Evolutionary conservation across 1,284 basidiomycete species (phyloP), one percentile per base, ranked within the genome.

Genomic region (Cutaneotrichosporon sp.): DNA sequence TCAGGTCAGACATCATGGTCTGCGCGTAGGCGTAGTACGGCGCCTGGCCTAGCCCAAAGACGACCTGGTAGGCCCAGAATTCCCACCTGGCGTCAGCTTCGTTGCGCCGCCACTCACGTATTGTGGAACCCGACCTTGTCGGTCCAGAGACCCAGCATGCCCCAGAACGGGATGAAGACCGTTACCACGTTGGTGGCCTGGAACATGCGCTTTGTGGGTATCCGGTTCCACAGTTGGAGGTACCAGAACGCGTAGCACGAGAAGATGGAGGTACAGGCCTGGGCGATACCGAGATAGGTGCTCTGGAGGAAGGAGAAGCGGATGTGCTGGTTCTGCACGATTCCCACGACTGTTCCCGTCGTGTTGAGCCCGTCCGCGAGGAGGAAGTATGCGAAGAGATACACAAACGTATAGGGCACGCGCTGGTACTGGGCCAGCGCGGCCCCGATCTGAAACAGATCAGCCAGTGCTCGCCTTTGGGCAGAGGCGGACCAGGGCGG

Each of bases 101-200:
- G 29, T 14, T 31, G 29, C 29, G 29, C 29, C 4, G 17, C 17
- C 8, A 29, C 17, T 10, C 38, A 88, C n/a, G 68, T 79, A 59
- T 87, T 86, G 67, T 87, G 86, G 71, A 87, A 88, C 1, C 84
- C 88, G 41, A 90, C 69, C 57, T 79, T 84, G 12, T 76, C 62
- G 0, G 87, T 89, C 84, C 86, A 89, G 45, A 90, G 82, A 0
- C 88, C 88, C 43, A 90, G 78, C 84, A 89, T 85, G 25, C 88
- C 88, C 88, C 88, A 90, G 3, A 88, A 76, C 0, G 87, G 86
- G 44, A 90, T 87, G 26, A 88, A 46, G 38, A 88, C 79, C 4
- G 86, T 87, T 10, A 86, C 81, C 2, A 86, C 79, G 62, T 87
- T 87, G 6, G 87, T 88, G 1, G 87, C 80, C 17, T 51, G 52